These are phyloP conservation scores for Geoglossum cookeanum DNA, from an alignment of 2,329 filamentous ascomycete species.

Conservation along the genomic window DNA sequence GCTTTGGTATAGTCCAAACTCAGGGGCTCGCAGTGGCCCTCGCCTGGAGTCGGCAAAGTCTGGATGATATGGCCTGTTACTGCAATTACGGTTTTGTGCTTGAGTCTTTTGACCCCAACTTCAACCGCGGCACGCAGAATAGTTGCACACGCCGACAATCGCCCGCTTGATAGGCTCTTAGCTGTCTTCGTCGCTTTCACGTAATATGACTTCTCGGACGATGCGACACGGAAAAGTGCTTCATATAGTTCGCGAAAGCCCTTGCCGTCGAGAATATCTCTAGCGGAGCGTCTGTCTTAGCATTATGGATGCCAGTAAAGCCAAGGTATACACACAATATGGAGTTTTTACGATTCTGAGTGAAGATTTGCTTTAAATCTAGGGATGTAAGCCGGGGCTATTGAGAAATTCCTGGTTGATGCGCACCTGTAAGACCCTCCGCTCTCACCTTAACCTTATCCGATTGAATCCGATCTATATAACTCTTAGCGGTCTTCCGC, in stretches of 20 bases:
- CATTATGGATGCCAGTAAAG: conserved; percentile 7
- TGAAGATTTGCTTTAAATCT: conserved; percentile 37
- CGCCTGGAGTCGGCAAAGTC: conserved; percentile 42
- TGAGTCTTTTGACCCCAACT: conserved; percentile 47
- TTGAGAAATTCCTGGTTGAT: not conserved
- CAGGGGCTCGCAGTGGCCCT: conserved; percentile 48
- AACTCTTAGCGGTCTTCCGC: not conserved
- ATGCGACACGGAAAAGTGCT: conserved; percentile 49
- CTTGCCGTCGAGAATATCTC: conserved; percentile 44
- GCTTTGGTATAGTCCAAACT: conserved; percentile 61
- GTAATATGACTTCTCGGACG: conserved; percentile 47
- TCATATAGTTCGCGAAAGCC: conserved; percentile 71
- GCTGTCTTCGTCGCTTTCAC: conserved; percentile 35
- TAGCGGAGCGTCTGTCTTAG: conserved; percentile 8
- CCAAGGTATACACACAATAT: conserved; percentile 12
- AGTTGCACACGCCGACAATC: conserved; percentile 49
- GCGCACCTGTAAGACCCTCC: conserved; percentile 29
- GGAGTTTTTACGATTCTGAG: conserved; percentile 28
- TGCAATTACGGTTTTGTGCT: conserved; percentile 57
- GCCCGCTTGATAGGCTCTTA: conserved; percentile 30
- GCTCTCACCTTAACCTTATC: conserved; percentile 27
- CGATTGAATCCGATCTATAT: conserved; percentile 21
- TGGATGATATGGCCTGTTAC: conserved; percentile 70
- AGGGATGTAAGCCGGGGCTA: not conserved
- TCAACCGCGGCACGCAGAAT: conserved; percentile 55